Base-by-base conservation (phyloP, 2,329 filamentous ascomycete genomes). In the Colletotrichum tamarilloi region DNA sequence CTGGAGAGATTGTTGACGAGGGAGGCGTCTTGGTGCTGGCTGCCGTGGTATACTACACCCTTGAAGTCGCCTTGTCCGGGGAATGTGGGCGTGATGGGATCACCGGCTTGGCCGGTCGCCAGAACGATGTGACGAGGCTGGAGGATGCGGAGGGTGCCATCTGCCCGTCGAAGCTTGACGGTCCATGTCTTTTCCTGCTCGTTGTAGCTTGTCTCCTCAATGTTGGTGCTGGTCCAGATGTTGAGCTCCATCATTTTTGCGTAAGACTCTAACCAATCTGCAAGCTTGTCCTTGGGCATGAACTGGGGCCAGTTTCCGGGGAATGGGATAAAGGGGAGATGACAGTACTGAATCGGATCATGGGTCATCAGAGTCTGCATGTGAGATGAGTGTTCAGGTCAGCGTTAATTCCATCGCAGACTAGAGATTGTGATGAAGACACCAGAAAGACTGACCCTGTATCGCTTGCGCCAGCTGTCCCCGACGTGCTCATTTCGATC, bases 241-340 rank as follows among this genome's bases (percentile, higher is more conserved):
- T 93, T 92, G 53, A 94, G 85, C 76, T 94, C 92, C n/a, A 94
- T 84, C 0, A 90, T 80, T 5, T 84, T 87, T 0, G 88, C 92
- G 75, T 94, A 94, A 0, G 87, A 83, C 75, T 93, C 91, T 73
- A 94, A 91, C 82, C 90, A 94, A 56, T 93, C 90, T 1, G 86
- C 92, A 0, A 93, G 83, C 77, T 94, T 94, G 79, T 94, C 92
- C 78, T 93, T 94, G 5, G 92, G 91, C 0, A 91, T 93, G 79
- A 92, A 94, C 19, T 92, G 83, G 4, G 92, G 92, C 92, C 92
- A 94, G 65, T 87, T 86, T 0, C 86, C 78, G 0, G 92, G 92
- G 78, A 93, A 94, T 0, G 83, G 82, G 4, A 94, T 76, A 78
- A 92, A 94, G 0, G 92, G 90, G 83, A 93, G 82, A 77, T 91